Percentiles rank a stretch among this genome's conserved stretches.
phyloP scores from a whole-genome alignment of 2,329 filamentous ascomycete genomes.

The Clonostachys sp. region DNA sequence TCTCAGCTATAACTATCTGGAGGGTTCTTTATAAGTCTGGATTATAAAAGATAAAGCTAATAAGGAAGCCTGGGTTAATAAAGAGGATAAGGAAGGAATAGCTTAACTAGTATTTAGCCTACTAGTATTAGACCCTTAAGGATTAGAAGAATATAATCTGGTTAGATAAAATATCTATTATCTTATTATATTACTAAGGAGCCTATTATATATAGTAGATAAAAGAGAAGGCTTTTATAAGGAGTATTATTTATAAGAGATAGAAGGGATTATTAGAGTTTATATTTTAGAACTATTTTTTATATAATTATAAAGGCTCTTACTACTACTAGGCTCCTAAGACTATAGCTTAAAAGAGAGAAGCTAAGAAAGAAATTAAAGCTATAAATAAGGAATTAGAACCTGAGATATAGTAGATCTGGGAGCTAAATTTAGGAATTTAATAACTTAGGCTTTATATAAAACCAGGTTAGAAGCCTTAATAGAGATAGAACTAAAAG shows the following conservation, averaged over 20 bases:
- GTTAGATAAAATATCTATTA: neutral
- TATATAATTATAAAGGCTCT: constrained; percentile 2
- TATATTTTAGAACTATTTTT: constrained; percentile 3
- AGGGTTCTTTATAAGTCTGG: neutral
- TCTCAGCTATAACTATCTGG: neutral
- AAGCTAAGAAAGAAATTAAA: neutral
- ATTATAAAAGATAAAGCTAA: neutral
- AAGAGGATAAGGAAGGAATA: neutral
- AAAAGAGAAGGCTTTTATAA: neutral
- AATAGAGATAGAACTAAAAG: neutral
- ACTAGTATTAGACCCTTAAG: neutral
- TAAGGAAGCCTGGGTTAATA: constrained; percentile 1
- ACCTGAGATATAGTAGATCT: neutral
- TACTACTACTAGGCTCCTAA: constrained; percentile 1
- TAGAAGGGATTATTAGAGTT: constrained; percentile 1
- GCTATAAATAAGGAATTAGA: constrained; percentile 2
- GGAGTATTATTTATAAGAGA: constrained; percentile 1
- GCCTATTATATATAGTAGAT: neutral
- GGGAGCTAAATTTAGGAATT: neutral
- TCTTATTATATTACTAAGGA: neutral
- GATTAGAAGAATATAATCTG: constrained; percentile 2
- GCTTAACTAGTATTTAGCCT: neutral
- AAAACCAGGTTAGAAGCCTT: neutral
- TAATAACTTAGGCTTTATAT: neutral
- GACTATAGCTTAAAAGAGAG: neutral